Evolutionary conservation across 2,329 filamentous ascomycete genomes (phyloP).

Genomic region (Clarireedia sp.): DNA sequence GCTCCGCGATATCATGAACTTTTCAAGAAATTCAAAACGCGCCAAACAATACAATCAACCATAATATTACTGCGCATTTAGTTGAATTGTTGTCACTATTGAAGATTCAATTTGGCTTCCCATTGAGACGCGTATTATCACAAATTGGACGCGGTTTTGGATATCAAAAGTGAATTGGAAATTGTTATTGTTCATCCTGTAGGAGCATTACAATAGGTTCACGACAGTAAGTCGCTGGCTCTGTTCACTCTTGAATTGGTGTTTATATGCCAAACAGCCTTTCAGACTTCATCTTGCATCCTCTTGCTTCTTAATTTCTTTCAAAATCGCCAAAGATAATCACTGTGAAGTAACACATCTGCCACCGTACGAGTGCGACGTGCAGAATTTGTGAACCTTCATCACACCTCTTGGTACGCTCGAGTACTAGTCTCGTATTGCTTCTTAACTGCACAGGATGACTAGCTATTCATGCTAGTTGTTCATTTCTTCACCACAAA

Average conservation of each 20-base stretch:
- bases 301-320: neutral
- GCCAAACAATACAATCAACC: constrained; percentile 9
- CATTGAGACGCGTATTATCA: constrained; percentile 4
- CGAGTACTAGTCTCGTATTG: neutral
- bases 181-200: neutral
- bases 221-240: neutral
- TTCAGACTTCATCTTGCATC: neutral
- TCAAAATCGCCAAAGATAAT: neutral
- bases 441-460: neutral
- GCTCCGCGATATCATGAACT: constrained; percentile 7
- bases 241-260: neutral
- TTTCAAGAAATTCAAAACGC: constrained; percentile 2
- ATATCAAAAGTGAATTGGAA: constrained; percentile 5
- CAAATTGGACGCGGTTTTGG: neutral
- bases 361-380: neutral
- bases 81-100: neutral
- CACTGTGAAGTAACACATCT: neutral
- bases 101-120: neutral
- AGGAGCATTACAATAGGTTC: neutral
- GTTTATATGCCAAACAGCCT: neutral
- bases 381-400: too few species aligned
- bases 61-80: constrained; percentile 1
- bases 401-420: neutral
- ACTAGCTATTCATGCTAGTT: neutral
- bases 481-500: neutral